Evolutionary conservation across 257 asterid genomes (phyloP).

Genomic region (Fraxinus excelsior): DNA sequence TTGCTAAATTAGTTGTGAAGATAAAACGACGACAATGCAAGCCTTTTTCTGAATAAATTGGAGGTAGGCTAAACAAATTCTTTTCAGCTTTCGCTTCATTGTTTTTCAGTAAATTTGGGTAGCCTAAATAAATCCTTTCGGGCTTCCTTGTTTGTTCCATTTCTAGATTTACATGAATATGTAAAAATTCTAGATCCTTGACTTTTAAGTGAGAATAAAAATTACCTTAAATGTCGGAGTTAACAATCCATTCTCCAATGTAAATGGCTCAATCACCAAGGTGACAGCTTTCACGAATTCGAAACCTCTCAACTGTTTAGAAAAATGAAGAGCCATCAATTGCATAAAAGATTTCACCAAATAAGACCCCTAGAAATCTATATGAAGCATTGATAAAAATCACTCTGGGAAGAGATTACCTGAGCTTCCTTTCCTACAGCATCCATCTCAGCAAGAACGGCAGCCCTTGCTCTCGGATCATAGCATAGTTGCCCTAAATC

Average conservation of each 20-base stretch:
- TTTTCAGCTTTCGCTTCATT: not conserved
- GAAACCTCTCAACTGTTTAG: conserved; percentile 75
- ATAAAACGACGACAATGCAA: not conserved
- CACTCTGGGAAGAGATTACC: conserved; percentile 39
- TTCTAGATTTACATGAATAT: not conserved
- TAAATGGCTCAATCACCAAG: conserved; percentile 78
- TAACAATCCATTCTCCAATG: conserved; percentile 77
- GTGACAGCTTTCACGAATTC: conserved; percentile 86
- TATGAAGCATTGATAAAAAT: not conserved
- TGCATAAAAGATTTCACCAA: conserved; percentile 2
- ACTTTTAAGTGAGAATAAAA: not conserved
- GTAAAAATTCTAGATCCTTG: not conserved
- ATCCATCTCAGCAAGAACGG: conserved; percentile 97
- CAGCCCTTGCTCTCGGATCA: conserved; percentile 79
- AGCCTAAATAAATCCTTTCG: not conserved
- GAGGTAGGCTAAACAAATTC: not conserved
- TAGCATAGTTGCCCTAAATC: conserved; percentile 68
- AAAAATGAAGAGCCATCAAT: conserved; percentile 19
- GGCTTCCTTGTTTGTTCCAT: not conserved
- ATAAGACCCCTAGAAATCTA: not conserved
- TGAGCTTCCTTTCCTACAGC: conserved; percentile 83
- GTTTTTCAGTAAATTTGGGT: not conserved
- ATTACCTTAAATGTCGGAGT: conserved; percentile 95
- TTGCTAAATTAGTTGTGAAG: not conserved
- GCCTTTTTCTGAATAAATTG: not conserved